Percentiles rank a stretch among this genome's conserved stretches.
Evolutionary conservation across 148 eudicot genomes (phyloP).

Genomic region (Vaccinium macrocarpon): DNA sequence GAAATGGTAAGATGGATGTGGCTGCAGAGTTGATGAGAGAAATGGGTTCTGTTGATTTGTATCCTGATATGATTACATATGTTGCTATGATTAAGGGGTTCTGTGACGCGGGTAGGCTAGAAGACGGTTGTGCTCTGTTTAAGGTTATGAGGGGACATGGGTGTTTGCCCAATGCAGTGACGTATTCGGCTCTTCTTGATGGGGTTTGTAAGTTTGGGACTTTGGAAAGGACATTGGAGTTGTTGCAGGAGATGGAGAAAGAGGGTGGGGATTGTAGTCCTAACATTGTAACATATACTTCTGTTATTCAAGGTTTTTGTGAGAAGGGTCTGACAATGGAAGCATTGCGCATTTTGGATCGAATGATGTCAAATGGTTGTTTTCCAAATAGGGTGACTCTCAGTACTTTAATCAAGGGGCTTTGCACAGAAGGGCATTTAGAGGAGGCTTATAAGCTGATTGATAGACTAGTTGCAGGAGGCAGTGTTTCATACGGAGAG

Average conservation of each 20-base stretch:
- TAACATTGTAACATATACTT: constrained; percentile 66
- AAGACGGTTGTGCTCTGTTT: constrained; percentile 38
- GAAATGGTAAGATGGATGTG: constrained; percentile 46
- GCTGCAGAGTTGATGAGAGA: constrained; percentile 48
- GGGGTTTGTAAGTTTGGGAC: constrained; percentile 64
- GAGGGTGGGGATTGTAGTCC: constrained; percentile 61
- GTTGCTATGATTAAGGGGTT: constrained; percentile 45
- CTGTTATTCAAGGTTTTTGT: constrained; percentile 59
- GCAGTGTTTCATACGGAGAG: constrained; percentile 40
- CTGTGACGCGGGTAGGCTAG: constrained; percentile 37
- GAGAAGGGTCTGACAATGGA: constrained; percentile 49
- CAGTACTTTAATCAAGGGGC: constrained; percentile 55
- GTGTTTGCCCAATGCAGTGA: constrained; percentile 56
- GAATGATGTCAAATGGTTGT: constrained; percentile 45
- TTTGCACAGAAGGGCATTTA: constrained; percentile 51
- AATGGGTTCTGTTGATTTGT: constrained; percentile 48
- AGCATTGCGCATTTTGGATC: constrained; percentile 61
- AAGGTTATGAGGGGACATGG: constrained; percentile 56
- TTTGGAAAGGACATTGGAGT: constrained; percentile 53
- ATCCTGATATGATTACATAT: constrained; percentile 63
- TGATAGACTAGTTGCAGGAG: constrained; percentile 40
- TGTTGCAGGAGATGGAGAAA: constrained; percentile 73
- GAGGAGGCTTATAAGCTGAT: constrained; percentile 57
- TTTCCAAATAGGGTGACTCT: constrained; percentile 67
- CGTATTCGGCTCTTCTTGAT: constrained; percentile 64